Evolutionary conservation across 2,329 filamentous ascomycete species (phyloP), one percentile per base, ranked within the genome.

Genomic region (Magnaporthiopsis poae): DNA sequence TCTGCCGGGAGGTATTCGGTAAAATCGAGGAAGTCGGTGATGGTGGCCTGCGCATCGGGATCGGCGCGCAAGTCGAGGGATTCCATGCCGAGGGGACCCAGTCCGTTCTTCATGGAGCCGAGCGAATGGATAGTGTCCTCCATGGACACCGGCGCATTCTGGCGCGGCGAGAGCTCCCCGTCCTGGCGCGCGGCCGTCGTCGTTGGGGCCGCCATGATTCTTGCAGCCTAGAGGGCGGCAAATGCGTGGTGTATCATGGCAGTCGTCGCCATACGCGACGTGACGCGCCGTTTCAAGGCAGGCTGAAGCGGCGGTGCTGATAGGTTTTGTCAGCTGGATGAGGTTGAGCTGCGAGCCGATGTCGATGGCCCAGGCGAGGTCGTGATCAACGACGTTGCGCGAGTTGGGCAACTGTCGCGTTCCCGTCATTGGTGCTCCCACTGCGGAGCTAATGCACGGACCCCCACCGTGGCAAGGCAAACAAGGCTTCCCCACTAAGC

Each of bases 1-100:
- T 90, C 88, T 64, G 86, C 85, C 13, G 87, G 86, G 0, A 90
- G 82, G 75, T 89, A 88, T 74, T 90, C 88, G 71, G 86, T 88
- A 70, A 87, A 87, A 73, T 89, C 87, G 74, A 89, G 83, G 73
- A 88, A 89, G 75, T 89, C 87, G 68, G 85, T 88, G 25, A 89
- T 83, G n/a, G 86, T 88, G 8, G 87, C 86, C 71, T 89, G 86
- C 33, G 86, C 86, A 77, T 90, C 87, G 7, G 87, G 87, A 69
- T 89, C 87, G 65, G 82, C 80, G 70, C 84, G 83, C 73, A 83
- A 76, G 67, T 80, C 78, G 69, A 85, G 77, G n/a, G 62, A 52
- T 12, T 64, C 39, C 3, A 79, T 78, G 67, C 80, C 79, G 68
- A 85, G 78, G 1, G 80, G 75, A 67, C 77, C 77, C 67, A 82